Conservation (phyloP, 164 flowering plant genomes). For the Taxillus chinensis region DNA sequence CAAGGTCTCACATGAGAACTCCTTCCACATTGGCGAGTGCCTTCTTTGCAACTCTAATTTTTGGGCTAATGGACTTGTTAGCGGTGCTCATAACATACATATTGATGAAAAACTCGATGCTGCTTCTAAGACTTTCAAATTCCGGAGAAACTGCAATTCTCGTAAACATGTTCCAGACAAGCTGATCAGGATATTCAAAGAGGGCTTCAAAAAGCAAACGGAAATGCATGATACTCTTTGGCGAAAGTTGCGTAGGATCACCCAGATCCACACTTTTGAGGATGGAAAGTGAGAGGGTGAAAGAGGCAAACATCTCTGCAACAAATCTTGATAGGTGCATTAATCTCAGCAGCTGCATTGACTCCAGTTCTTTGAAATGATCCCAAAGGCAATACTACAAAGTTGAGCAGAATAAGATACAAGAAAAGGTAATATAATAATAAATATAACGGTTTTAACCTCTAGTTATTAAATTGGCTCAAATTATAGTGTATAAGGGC, state of each 20-base stretch:
- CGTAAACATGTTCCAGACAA: constrained; percentile 76
- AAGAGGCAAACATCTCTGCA: constrained; percentile 58
- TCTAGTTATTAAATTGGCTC: too few species aligned
- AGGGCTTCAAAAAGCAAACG: constrained; percentile 69
- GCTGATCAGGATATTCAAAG: constrained; percentile 50
- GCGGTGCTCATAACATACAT: constrained; percentile 34
- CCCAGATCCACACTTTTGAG: constrained; percentile 53
- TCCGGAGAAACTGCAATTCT: constrained; percentile 67
- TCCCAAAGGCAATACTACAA: constrained; percentile 93
- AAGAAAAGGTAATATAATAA: neutral
- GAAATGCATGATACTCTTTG: constrained; percentile 80
- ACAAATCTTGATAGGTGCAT: constrained; percentile 72
- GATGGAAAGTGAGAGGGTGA: constrained; percentile 65
- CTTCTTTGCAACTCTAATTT: constrained; percentile 61
- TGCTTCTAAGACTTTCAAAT: constrained; percentile 53
- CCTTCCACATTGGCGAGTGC: constrained; percentile 63
- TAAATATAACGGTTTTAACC: too few species aligned
- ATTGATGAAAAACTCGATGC: constrained; percentile 56
- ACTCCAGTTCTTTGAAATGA: constrained; percentile 75
- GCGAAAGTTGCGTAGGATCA: constrained; percentile 38
- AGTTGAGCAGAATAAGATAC: neutral
- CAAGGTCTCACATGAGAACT: constrained; percentile 40
- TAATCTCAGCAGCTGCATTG: constrained; percentile 59
- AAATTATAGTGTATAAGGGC: too few species aligned
- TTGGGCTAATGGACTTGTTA: constrained; percentile 19